Evolutionary conservation across 2,329 filamentous ascomycete species (phyloP).

Genomic region (Emericellopsis atlantica): DNA sequence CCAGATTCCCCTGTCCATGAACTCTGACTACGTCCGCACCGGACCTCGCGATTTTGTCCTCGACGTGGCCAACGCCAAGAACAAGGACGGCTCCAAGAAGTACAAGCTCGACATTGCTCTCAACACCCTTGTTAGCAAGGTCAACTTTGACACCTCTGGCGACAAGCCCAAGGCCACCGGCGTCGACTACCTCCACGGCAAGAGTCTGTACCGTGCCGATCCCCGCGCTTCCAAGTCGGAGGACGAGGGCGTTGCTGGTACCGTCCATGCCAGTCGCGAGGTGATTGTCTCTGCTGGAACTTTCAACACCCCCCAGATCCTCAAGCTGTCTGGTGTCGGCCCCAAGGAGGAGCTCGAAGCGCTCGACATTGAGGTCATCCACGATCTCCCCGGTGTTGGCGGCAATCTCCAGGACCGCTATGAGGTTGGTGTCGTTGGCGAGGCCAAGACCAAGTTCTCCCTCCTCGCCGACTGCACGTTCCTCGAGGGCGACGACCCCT

Average conservation of each 20-base stretch:
- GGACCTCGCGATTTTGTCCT: slow-evolving; percentile 38
- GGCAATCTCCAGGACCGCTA: slow-evolving; percentile 28
- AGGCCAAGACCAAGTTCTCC: slow-evolving; percentile 9
- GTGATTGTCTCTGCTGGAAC: slow-evolving; percentile 34
- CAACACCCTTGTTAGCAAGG: slow-evolving; percentile 21
- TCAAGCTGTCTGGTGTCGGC: slow-evolving; percentile 32
- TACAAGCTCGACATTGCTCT: slow-evolving; percentile 22
- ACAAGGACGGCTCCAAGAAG: slow-evolving; percentile 27
- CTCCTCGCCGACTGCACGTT: slow-evolving; percentile 13
- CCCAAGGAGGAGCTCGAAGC: slow-evolving; percentile 21
- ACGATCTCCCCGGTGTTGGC: slow-evolving; percentile 47
- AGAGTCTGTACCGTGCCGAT: slow-evolving; percentile 27
- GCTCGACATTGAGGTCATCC: slow-evolving; percentile 35
- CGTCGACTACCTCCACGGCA: slow-evolving; percentile 26
- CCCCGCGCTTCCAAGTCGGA: slow-evolving; percentile 18
- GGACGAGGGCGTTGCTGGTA: slow-evolving; percentile 7
- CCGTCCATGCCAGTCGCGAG: slow-evolving; percentile 22
- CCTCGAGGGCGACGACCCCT: slow-evolving; percentile 15
- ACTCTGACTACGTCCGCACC: slow-evolving; percentile 21
- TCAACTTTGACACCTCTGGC: slow-evolving; percentile 6
- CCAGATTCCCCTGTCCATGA: slow-evolving; percentile 29
- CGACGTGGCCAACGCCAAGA: slow-evolving; percentile 30
- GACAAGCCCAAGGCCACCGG: slow-evolving; percentile 21
- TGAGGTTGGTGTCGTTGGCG: slow-evolving; percentile 9
- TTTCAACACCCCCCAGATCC: slow-evolving; percentile 31